These are phyloP conservation scores for Globisporangium spinosum DNA, from an alignment of 352 stramenopile genomes.

Conservation along the genomic window DNA sequence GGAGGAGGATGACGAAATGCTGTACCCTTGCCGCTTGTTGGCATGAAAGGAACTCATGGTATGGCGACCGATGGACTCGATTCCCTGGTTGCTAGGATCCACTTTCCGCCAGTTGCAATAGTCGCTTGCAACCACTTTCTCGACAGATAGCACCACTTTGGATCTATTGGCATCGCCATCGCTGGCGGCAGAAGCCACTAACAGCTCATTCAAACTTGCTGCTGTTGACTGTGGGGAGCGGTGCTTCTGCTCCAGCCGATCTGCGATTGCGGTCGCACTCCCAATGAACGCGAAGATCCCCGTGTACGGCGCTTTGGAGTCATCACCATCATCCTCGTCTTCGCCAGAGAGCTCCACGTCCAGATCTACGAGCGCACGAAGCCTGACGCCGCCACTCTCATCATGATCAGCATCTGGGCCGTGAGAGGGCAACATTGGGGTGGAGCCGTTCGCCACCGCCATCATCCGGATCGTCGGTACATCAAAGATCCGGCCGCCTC, in stretches of 20 bases:
- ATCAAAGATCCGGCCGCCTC: constrained; percentile 21
- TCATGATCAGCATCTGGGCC: neutral
- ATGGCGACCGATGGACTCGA: neutral
- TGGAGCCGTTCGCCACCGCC: constrained; percentile 4
- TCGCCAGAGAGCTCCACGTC: constrained; percentile 18
- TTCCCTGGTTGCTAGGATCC: neutral
- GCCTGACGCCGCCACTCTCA: neutral
- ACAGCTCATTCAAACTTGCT: neutral
- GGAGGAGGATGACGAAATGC: neutral
- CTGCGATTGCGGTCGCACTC: neutral
- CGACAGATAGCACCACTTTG: neutral
- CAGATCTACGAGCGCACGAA: constrained; percentile 23
- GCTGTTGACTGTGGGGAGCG: neutral
- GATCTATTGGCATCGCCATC: neutral
- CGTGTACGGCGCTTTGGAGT: constrained; percentile 5
- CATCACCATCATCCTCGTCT: neutral
- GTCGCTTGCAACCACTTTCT: constrained; percentile 28
- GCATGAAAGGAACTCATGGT: neutral
- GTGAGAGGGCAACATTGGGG: neutral
- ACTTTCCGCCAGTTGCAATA: constrained; percentile 23
- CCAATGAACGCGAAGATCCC: constrained; percentile 21
- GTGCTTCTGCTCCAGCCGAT: neutral
- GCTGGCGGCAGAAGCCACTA: neutral
- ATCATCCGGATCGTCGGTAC: constrained; percentile 29
- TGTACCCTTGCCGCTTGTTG: neutral